Percentiles rank a stretch among this genome's conserved stretches.
phyloP scores from a whole-genome alignment of 495 filamentous ascomycete genomes.

The Aspergillus taichungensis region DNA sequence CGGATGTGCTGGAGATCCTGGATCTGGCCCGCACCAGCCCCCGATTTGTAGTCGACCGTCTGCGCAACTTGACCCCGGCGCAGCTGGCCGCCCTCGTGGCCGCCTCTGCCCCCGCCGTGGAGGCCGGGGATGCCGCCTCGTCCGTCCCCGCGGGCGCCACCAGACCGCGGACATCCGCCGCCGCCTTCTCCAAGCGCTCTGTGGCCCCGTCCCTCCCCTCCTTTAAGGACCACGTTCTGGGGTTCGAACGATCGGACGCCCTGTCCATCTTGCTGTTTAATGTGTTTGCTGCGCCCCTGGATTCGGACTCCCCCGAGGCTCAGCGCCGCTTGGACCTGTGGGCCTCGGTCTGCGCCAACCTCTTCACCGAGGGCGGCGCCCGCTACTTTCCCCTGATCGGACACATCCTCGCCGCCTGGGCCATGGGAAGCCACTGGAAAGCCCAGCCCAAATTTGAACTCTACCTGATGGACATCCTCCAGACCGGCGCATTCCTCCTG shows the following conservation, averaged over 20 bases:
- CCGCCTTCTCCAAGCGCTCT: slow-evolving; percentile 44
- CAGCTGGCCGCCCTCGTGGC: slow-evolving; percentile 68
- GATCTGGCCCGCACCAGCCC: slow-evolving; percentile 74
- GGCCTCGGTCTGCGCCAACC: slow-evolving; percentile 77
- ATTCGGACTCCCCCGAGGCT: slow-evolving; percentile 72
- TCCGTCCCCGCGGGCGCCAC: slow-evolving; percentile 58
- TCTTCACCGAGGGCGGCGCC: slow-evolving; percentile 41
- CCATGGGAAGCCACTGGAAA: slow-evolving; percentile 79
- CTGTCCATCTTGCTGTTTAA: slow-evolving; percentile 80
- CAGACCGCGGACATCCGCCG: slow-evolving; percentile 43
- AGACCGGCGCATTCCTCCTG: slow-evolving; percentile 84
- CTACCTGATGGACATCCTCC: slow-evolving; percentile 86
- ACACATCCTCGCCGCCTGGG: slow-evolving; percentile 68
- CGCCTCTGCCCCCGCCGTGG: slow-evolving; percentile 66
- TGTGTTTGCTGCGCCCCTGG: slow-evolving; percentile 61
- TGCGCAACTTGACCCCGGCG: slow-evolving; percentile 59
- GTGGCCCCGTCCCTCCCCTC: slow-evolving; percentile 46
- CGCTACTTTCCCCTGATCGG: slow-evolving; percentile 33
- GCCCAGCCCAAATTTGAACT: slow-evolving; percentile 82
- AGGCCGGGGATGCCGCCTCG: slow-evolving; percentile 72
- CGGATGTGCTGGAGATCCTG: slow-evolving; percentile 70
- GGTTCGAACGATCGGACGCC: slow-evolving; percentile 81
- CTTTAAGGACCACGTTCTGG: slow-evolving; percentile 40
- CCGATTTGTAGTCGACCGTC: slow-evolving; percentile 73
- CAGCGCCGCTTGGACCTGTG: slow-evolving; percentile 73